Percentiles rank a stretch among this genome's conserved stretches.
phyloP scores from a whole-genome alignment of 257 asterid species.

The Scutellaria barbata region DNA sequence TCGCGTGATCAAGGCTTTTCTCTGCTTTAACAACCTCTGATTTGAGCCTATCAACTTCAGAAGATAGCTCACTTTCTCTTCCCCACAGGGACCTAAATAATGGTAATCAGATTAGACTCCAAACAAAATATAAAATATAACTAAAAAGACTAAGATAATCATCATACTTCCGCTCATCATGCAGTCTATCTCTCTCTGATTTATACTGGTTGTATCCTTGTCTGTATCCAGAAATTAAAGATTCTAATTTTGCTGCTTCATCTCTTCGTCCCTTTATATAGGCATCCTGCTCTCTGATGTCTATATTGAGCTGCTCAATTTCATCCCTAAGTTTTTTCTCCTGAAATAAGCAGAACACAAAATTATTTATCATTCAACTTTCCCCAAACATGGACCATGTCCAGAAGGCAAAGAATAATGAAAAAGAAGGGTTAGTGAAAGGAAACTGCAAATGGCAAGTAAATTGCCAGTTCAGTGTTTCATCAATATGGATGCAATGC shows the following conservation, averaged over 20 bases:
- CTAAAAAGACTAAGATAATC: constrained; percentile 31
- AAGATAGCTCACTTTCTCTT: constrained; percentile 69
- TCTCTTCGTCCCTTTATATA: constrained; percentile 66
- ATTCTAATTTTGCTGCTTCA: constrained; percentile 64
- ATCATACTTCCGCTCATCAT: constrained; percentile 86
- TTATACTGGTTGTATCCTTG: constrained; percentile 68
- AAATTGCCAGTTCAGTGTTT: constrained; percentile 1
- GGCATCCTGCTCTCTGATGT: constrained; percentile 69
- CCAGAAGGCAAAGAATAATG: not conserved
- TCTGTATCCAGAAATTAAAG: constrained; percentile 77
- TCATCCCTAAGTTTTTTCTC: constrained; percentile 77
- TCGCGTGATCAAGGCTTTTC: constrained; percentile 95
- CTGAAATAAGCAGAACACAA: constrained; percentile 50
- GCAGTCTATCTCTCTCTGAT: constrained; percentile 76
- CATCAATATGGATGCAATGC: constrained; percentile 22
- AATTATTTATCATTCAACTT: constrained; percentile 19
- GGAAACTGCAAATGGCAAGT: constrained; percentile 11
- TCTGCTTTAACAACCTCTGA: constrained; percentile 91
- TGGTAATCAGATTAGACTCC: constrained; percentile 35
- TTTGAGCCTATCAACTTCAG: constrained; percentile 83
- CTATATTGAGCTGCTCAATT: constrained; percentile 74
- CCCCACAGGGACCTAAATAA: constrained; percentile 82
- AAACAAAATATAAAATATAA: constrained; percentile 19
- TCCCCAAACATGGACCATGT: constrained; percentile 4
- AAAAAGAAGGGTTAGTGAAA: constrained; percentile 18